Base-by-base conservation (phyloP, 2,329 filamentous ascomycete species). In the Fusarium sp. region DNA sequence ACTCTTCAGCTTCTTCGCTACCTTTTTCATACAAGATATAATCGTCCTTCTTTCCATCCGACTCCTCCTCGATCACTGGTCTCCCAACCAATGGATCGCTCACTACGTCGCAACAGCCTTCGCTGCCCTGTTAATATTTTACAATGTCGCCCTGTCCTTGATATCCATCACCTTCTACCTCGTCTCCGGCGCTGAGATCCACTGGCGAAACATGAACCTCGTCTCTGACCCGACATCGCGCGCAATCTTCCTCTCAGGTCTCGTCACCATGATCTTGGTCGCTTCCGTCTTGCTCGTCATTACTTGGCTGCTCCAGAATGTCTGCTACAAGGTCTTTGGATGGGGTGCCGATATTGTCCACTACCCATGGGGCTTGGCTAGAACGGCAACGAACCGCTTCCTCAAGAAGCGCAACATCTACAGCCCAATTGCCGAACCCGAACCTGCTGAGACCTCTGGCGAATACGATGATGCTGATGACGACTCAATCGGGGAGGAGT, bases 11-110 rank as follows among this genome's bases (percentile, higher is more conserved):
- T 79, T 76, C 49, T 74, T 74, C 17, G 69, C 74, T 20, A 77
- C 77, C 17, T 80, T 80, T 52, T 78, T 78, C 51, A 66, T 71
- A 7, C 77, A 79, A 48, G 78, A 80, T 40, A 68, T 75, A 6
- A 33, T 72, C 15, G 62, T 78, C 23, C 67, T 79, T 25, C 52
- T 79, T 15, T 36, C 75, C 20, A 70, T 78, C 47, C 72, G 77
- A 11, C 63, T 77, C 9, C 67, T 79, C 29, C 71, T 79, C 46
- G 71, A 75, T 39, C 59, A 62, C 20, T 51, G 56, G 71, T 37
- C 70, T 67, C 46, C 4, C 60, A 29, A 25, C 59, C 15, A 64
- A 17, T 35, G 54, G 4, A 51, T 55, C 18, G 39, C 63, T 36
- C 55, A 65, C 29, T 15, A 49, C 57, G 27, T 68, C 51, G 51